Evolutionary conservation across 306 rosid species (phyloP).

Genomic region (Morella rubra): DNA sequence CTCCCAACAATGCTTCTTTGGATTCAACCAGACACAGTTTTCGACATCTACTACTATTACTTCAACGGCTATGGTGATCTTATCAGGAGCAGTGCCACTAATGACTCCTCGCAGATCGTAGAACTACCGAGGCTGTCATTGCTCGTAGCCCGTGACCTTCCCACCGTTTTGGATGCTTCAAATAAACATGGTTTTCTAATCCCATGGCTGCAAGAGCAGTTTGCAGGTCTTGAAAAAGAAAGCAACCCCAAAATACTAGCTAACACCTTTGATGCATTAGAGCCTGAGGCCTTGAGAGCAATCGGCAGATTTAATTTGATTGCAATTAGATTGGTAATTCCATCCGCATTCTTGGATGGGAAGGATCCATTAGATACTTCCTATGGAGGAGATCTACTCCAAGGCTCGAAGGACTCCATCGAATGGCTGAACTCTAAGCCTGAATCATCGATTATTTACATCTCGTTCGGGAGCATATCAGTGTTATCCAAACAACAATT

Average conservation of each 20-base stretch:
- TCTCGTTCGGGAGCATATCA: conserved; percentile 55
- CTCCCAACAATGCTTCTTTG: conserved; percentile 34
- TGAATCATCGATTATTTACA: conserved; percentile 46
- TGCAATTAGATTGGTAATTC: conserved; percentile 46
- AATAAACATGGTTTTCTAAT: not conserved
- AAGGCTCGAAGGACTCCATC: conserved; percentile 17
- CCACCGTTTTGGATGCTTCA: conserved; percentile 29
- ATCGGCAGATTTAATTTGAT: conserved; percentile 13
- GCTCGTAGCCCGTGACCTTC: conserved; percentile 31
- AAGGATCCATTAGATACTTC: conserved; percentile 34
- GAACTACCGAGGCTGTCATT: conserved; percentile 19
- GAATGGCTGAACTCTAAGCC: conserved; percentile 58
- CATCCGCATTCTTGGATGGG: not conserved
- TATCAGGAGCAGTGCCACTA: not conserved
- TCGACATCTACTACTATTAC: conserved; percentile 34
- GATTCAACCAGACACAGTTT: conserved; percentile 42
- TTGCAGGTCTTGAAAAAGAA: too few relatives aligned
- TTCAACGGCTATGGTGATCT: conserved; percentile 28
- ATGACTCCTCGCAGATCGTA: not conserved
- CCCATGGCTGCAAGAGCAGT: conserved; percentile 3
- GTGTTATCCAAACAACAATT: conserved; percentile 34
- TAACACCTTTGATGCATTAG: conserved; percentile 36
- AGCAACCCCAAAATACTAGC: conserved; percentile 19
- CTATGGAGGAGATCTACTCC: conserved; percentile 42
- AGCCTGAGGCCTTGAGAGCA: conserved; percentile 27